Evolutionary conservation across 164 flowering plant genomes (phyloP).

Genomic region (Magnolia sinica): DNA sequence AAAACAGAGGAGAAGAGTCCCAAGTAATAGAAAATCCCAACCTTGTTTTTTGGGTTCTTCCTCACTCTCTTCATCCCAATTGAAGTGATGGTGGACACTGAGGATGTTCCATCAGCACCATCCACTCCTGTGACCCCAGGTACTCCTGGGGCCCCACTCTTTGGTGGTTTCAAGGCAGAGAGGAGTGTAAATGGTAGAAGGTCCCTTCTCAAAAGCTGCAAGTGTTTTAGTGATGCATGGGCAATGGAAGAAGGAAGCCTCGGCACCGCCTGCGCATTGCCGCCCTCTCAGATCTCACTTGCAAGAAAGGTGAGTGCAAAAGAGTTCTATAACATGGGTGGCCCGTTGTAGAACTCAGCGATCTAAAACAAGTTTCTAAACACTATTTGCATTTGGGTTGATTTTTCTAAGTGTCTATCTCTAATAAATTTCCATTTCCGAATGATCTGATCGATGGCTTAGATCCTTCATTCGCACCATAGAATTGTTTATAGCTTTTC

Average conservation of each 20-base stretch:
- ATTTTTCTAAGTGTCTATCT: no score
- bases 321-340: background rate
- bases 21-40: background rate
- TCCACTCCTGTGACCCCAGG: constrained; percentile 61
- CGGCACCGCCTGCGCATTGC: constrained; percentile 40
- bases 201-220: constrained; percentile 47
- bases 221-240: constrained; percentile 55
- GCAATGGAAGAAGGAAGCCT: constrained; percentile 48
- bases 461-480: no score
- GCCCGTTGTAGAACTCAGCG: background rate
- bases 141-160: constrained; percentile 65
- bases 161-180: constrained; percentile 41
- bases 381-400: no score
- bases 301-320: constrained; percentile 47
- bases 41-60: background rate
- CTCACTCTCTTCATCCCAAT: background rate
- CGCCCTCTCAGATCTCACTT: constrained; percentile 47
- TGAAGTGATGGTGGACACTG: constrained; percentile 30
- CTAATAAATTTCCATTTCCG: no score
- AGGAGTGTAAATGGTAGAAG: constrained; percentile 20
- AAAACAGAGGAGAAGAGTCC: background rate
- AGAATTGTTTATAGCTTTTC: no score
- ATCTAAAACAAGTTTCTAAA: background rate
- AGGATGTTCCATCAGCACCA: constrained; percentile 44
- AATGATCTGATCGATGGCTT: no score